A percentile compares a stretch with the other conserved stretches of the same genome.
Conservation (phyloP, 2,329 filamentous ascomycete genomes). For the Rosellinia necatrix region DNA sequence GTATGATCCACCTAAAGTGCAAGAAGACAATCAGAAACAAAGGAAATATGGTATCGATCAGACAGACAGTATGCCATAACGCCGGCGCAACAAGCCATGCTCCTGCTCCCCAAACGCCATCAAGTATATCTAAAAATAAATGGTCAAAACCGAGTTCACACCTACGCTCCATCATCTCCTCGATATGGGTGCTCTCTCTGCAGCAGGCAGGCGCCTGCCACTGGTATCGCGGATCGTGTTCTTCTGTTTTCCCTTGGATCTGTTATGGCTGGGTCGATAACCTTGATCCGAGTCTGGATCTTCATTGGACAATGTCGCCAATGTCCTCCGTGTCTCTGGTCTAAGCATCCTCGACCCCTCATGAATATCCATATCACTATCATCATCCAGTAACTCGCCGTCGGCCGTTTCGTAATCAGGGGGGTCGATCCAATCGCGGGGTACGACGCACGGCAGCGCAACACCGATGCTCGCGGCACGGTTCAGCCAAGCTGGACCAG, state of each 20-base stretch:
- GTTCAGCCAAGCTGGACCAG: slow-evolving; percentile 78
- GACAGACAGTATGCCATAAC: slow-evolving; percentile 26
- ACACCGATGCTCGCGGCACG: slow-evolving; percentile 83
- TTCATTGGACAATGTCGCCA: slow-evolving; percentile 31
- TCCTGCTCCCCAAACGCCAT: slow-evolving; percentile 29
- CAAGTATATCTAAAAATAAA: slow-evolving; percentile 25
- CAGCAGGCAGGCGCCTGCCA: slow-evolving; percentile 55
- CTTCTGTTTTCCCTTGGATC: slow-evolving; percentile 49
- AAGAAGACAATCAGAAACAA: slow-evolving; percentile 26
- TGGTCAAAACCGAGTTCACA: slow-evolving; percentile 36
- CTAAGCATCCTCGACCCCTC: slow-evolving; percentile 58
- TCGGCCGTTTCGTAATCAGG: slow-evolving; percentile 76
- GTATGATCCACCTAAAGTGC: slow-evolving; percentile 22
- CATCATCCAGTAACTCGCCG: slow-evolving; percentile 67
- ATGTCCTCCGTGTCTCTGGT: slow-evolving; percentile 36
- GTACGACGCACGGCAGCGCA: slow-evolving; percentile 80
- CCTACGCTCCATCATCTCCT: slow-evolving; percentile 41
- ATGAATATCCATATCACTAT: slow-evolving; percentile 38
- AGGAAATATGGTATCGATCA: slow-evolving; percentile 38
- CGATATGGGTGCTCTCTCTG: slow-evolving; percentile 54
- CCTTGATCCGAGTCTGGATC: slow-evolving; percentile 20
- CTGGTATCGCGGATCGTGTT: slow-evolving; percentile 52
- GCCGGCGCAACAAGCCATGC: slow-evolving; percentile 22
- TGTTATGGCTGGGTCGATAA: slow-evolving; percentile 29
- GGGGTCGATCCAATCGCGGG: slow-evolving; percentile 78